Percentiles rank a stretch among this genome's conserved stretches.
Conservation (phyloP, 768 basidiomycete species). For the Trichaptum fuscoviolaceum region DNA sequence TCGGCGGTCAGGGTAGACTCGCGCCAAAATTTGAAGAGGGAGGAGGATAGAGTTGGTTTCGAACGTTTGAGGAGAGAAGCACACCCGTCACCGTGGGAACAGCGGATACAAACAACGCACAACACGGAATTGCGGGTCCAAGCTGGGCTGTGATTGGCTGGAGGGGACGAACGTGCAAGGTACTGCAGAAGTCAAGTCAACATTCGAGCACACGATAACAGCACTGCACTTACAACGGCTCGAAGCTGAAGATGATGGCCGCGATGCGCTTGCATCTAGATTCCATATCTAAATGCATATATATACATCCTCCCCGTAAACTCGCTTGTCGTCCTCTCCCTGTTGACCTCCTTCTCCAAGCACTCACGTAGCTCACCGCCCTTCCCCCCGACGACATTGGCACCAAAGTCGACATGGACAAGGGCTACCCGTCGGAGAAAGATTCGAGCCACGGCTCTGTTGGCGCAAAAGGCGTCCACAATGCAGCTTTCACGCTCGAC, state of each 20-base stretch:
- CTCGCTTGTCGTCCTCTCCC: background rate
- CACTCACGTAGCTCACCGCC: no score
- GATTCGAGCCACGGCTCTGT: slow-evolving; percentile 6
- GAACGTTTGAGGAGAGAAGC: background rate
- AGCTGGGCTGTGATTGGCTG: slow-evolving; percentile 2
- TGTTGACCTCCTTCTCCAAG: background rate
- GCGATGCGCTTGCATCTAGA: background rate
- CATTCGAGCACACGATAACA: background rate
- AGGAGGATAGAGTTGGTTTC: background rate
- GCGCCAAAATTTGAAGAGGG: background rate
- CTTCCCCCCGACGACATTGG: background rate
- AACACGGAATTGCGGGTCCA: background rate
- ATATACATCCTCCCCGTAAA: background rate
- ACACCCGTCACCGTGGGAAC: background rate
- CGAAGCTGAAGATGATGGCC: background rate
- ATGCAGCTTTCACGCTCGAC: slow-evolving; percentile 35
- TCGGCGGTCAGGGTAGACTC: background rate
- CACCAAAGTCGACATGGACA: slow-evolving; percentile 2
- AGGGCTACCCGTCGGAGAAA: slow-evolving; percentile 4
- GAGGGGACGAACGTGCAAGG: slow-evolving; percentile 2
- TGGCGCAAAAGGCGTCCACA: slow-evolving; percentile 6
- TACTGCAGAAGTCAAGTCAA: background rate
- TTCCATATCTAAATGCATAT: background rate
- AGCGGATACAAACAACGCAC: background rate
- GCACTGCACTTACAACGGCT: background rate